These are phyloP conservation scores for Hymenoscyphus albidus DNA, from an alignment of 2,329 filamentous ascomycete genomes.

Conservation along the genomic window DNA sequence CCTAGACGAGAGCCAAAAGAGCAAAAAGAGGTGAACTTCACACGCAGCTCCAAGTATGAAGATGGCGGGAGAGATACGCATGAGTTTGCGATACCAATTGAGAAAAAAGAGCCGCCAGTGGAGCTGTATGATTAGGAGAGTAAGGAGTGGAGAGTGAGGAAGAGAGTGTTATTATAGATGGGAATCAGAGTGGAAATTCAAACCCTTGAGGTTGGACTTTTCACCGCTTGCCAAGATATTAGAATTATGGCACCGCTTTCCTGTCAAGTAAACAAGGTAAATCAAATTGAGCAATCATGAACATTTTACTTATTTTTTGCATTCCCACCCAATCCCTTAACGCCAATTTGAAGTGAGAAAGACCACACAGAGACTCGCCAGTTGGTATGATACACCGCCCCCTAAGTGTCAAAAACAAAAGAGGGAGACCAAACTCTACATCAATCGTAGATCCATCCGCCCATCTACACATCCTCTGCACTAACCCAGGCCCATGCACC, in stretches of 20 bases:
- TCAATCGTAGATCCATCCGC: constrained; percentile 4
- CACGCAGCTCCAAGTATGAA: not conserved
- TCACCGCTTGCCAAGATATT: not conserved
- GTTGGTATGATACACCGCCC: constrained; percentile 16
- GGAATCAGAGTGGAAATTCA: not conserved
- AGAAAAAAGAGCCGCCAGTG: not conserved
- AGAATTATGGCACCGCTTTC: not conserved
- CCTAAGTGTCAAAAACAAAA: constrained; percentile 9
- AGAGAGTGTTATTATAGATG: not conserved
- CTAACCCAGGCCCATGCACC: constrained; percentile 1
- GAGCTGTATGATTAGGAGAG: not conserved
- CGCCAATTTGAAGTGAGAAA: constrained; percentile 9
- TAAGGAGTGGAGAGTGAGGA: not conserved
- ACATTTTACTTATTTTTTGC: constrained; percentile 7
- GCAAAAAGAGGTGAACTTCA: not conserved
- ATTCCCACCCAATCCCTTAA: constrained; percentile 15
- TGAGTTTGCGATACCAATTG: not conserved
- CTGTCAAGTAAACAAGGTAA: not conserved
- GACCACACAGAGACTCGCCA: constrained; percentile 6
- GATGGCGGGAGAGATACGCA: not conserved
- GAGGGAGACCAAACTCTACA: not conserved
- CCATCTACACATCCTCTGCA: not conserved
- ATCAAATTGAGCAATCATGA: not conserved
- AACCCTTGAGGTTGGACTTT: not conserved
- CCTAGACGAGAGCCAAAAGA: not conserved